Base-by-base conservation (phyloP, 106 monocot species). In the Dendrobium officinale region DNA sequence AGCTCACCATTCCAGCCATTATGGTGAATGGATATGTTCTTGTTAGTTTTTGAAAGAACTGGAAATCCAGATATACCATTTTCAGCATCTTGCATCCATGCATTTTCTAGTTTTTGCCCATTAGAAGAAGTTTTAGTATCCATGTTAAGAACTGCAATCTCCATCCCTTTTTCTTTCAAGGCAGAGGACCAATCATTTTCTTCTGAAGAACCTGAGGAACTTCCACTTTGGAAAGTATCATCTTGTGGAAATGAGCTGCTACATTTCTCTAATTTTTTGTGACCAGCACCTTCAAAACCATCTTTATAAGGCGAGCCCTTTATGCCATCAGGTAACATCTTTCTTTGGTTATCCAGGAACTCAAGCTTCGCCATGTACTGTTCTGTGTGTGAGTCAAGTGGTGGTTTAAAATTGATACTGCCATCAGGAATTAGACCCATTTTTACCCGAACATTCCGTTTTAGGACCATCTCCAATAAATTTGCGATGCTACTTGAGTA, bases 401-500 rank as follows among this genome's bases (percentile, higher is more conserved):
- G 9, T 51, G 37, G 13, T 20, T 43, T 16, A 31, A 31, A 16
- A 37, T 77, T 31, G 13, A 66, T 77, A 33, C 7, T n/a, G 64
- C 58, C 64, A 48, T 83, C 83, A 8, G 90, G 55, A 9, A 83
- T 45, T 61, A 87, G 56, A 59, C 82, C 83, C 31, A 97, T 82
- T 84, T 79, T 88, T 26, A 97, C 85, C 75, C 88, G 86, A 37
- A 94, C 97, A 83, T 77, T 85, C 5, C 55, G 82, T 72, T 79
- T 83, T 43, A 97, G 73, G 70, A 94, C 89, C 20, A 77, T 89
- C 89, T 97, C 94, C n/a, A 94, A 56, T 70, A 94, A 92, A 84
- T 91, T 91, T 75, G 88, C 92, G 37, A 97, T 94, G 80, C 92
- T 97, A 80, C 89, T 92, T 42, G 91, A 83, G 77, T 85, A 94